Percentiles rank a stretch among this genome's conserved stretches.
phyloP scores from a whole-genome alignment of 1,284 basidiomycete genomes.

The Cryptococcus sp. region DNA sequence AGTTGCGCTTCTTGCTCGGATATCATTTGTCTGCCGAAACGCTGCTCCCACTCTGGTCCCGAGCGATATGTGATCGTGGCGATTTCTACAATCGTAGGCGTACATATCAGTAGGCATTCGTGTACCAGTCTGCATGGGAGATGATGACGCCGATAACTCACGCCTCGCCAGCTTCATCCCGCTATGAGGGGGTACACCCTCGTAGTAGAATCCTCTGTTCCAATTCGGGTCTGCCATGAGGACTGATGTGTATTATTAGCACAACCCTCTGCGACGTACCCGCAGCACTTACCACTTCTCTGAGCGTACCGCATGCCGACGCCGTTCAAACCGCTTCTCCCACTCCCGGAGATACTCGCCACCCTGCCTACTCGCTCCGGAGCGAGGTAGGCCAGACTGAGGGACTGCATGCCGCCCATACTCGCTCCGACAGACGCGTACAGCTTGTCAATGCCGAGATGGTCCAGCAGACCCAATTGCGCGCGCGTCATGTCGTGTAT shows the following conservation, averaged over 20 bases:
- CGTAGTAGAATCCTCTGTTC: slow-evolving; percentile 99
- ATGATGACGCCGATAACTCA: slow-evolving; percentile 55
- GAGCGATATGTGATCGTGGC: slow-evolving; percentile 99
- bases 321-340: slow-evolving; percentile 83
- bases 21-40: slow-evolving; percentile 73
- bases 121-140: neutral
- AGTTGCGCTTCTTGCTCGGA: slow-evolving; percentile 40
- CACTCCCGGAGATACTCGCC: slow-evolving; percentile 91
- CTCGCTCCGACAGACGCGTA: slow-evolving; percentile 91
- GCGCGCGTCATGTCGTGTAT: slow-evolving; percentile 96
- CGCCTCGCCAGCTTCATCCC: slow-evolving; percentile 98
- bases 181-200: slow-evolving; percentile 87
- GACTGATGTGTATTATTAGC: slow-evolving; percentile 66
- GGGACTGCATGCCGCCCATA: slow-evolving; percentile 98
- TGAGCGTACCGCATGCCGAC: slow-evolving; percentile 97
- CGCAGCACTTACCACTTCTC: slow-evolving; percentile 69
- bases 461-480: slow-evolving; percentile 84
- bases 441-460: slow-evolving; percentile 77
- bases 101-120: neutral
- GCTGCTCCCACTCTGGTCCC: slow-evolving; percentile 97
- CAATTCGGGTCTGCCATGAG: slow-evolving; percentile 99
- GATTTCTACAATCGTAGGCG: slow-evolving; percentile 68
- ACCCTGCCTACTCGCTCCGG: slow-evolving; percentile 85
- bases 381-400: slow-evolving; percentile 92
- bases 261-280: neutral